phyloP scores from a whole-genome alignment of 1,284 basidiomycete genomes.

The Irpex rosettiformis region DNA sequence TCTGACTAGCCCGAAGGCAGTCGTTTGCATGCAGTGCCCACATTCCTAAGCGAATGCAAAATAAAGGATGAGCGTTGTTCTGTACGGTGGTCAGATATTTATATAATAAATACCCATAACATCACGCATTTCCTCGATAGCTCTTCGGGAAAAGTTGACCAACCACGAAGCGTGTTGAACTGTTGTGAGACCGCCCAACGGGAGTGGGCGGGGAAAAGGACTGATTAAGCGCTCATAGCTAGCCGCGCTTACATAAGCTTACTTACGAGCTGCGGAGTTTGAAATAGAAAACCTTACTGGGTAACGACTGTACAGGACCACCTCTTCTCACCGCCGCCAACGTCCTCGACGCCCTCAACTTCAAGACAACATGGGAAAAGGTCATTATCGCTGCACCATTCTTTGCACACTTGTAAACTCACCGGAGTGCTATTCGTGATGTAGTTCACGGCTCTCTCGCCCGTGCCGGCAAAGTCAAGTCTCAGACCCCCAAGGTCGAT shows the following conservation, averaged over 20 bases:
- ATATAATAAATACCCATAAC: background rate
- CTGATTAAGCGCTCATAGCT: background rate
- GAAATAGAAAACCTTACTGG: conserved; percentile 4
- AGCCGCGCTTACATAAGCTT: background rate
- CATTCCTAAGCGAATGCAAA: too few relatives aligned
- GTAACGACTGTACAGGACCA: conserved; percentile 12
- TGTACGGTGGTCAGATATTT: background rate
- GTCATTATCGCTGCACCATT: conserved; percentile 28
- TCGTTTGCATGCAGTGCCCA: too few relatives aligned
- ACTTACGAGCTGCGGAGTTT: background rate
- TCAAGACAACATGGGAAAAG: conserved; percentile 67
- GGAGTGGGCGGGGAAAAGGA: background rate
- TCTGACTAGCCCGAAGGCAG: background rate
- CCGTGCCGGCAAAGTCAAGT: conserved; percentile 99
- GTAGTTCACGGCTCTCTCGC: conserved; percentile 99
- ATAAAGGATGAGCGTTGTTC: background rate
- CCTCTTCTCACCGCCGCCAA: conserved; percentile 18
- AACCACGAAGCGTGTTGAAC: too few relatives aligned
- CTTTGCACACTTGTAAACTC: conserved; percentile 6
- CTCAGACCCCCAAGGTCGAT: conserved; percentile 95
- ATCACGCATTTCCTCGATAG: too few relatives aligned
- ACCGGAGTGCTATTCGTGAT: conserved; percentile 9
- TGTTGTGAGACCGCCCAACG: too few relatives aligned
- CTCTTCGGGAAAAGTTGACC: too few relatives aligned
- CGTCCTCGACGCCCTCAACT: conserved; percentile 27